phyloP scores from a whole-genome alignment of 495 filamentous ascomycete genomes.

The Lepidopterella palustris region DNA sequence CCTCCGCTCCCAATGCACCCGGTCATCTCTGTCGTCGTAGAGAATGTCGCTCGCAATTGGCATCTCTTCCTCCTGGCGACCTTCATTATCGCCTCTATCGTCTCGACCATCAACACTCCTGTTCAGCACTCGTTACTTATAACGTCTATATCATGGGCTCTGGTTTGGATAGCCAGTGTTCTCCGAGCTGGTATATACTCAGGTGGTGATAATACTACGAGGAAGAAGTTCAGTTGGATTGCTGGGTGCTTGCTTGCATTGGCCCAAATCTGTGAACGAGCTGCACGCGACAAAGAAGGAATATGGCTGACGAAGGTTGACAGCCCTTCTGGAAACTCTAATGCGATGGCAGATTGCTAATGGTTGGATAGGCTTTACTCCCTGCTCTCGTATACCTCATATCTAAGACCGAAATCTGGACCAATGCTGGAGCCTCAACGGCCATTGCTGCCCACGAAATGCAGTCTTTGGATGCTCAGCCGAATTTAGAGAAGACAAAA shows the following conservation, averaged over 20 bases:
- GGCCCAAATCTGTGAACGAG: slow-evolving; percentile 30
- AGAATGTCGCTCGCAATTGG: slow-evolving; percentile 19
- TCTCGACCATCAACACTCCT: slow-evolving; percentile 26
- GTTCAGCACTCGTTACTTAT: slow-evolving; percentile 33
- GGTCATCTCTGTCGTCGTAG: slow-evolving; percentile 9
- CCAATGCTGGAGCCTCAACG: slow-evolving; percentile 5
- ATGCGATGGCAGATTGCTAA: background rate
- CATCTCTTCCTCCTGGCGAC: slow-evolving; percentile 17
- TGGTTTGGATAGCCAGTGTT: slow-evolving; percentile 28
- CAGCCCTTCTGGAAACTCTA: background rate
- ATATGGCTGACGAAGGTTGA: slow-evolving; percentile 34
- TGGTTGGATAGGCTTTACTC: slow-evolving; percentile 7
- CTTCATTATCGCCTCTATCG: slow-evolving; percentile 24
- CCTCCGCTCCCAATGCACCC: slow-evolving; percentile 26
- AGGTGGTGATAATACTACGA: slow-evolving; percentile 6
- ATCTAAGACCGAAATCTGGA: slow-evolving; percentile 15
- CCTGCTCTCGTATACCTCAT: slow-evolving; percentile 18
- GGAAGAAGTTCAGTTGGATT: slow-evolving; percentile 23
- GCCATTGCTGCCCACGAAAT: slow-evolving; percentile 4
- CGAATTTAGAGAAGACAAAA: slow-evolving; percentile 2
- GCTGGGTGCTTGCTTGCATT: slow-evolving; percentile 34
- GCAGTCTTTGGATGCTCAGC: background rate
- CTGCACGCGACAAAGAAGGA: slow-evolving; percentile 27
- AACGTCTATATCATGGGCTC: slow-evolving; percentile 30
- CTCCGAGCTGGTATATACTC: slow-evolving; percentile 18